These are phyloP conservation scores for Sanguinoderma infundibulare DNA, from an alignment of 1,284 basidiomycete genomes.

Conservation along the genomic window DNA sequence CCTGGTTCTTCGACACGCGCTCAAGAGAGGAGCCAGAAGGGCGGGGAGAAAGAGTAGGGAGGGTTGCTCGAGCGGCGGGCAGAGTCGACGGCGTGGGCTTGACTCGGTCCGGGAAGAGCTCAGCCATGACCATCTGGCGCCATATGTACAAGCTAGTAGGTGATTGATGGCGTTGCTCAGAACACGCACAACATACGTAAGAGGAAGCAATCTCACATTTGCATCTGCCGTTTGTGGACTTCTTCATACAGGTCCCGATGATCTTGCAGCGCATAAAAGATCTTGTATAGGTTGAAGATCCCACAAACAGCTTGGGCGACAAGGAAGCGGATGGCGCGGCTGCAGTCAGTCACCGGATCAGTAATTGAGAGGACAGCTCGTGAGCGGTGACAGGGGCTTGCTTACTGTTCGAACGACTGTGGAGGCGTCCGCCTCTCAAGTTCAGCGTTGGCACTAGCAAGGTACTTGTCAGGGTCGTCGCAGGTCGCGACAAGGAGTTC, in stretches of 20 bases:
- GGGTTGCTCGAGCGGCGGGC: neutral
- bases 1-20: constrained; percentile 1
- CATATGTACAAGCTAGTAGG: constrained; percentile 4
- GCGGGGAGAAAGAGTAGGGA: neutral
- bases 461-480: constrained; percentile 3
- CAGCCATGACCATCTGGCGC: neutral
- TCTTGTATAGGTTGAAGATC: constrained; percentile 13
- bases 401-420: constrained; percentile 11
- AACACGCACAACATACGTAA: neutral
- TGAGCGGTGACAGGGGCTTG: neutral
- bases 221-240: neutral
- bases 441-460: constrained; percentile 7
- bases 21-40: neutral
- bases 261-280: neutral
- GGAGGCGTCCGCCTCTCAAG: constrained; percentile 14
- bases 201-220: neutral
- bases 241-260: neutral
- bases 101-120: neutral
- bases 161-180: neutral
- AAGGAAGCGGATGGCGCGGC: constrained; percentile 9
- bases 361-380: neutral
- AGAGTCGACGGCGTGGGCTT: neutral
- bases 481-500: neutral
- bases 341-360: neutral
- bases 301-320: constrained; percentile 2